Percentiles rank a stretch among this genome's conserved stretches.
These are phyloP conservation scores for Pelargonium citronellum DNA, from an alignment of 441 rosid species.

Conservation along the genomic window DNA sequence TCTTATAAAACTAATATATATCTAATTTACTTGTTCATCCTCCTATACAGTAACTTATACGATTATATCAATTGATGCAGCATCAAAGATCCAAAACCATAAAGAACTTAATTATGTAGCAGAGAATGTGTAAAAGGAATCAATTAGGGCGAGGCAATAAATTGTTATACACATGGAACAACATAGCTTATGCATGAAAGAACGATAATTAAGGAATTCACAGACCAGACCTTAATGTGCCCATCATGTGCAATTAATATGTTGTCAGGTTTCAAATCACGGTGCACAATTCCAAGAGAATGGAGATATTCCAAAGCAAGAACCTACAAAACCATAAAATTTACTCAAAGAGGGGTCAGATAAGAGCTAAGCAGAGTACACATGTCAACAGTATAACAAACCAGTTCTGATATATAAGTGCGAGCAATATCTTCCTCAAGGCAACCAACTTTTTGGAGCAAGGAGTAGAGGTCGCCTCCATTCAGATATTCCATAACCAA, in stretches of 20 bases:
- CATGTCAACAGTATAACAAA: conserved; percentile 31
- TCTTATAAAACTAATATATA: neutral
- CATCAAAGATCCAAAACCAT: neutral
- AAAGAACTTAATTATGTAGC: neutral
- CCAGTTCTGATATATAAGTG: conserved; percentile 80
- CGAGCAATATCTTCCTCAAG: conserved; percentile 79
- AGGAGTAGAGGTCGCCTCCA: conserved; percentile 78
- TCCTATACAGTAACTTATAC: neutral
- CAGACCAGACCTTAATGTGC: conserved; percentile 70
- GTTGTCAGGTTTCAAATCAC: conserved; percentile 86
- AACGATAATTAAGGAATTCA: conserved; percentile 17
- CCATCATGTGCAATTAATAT: conserved; percentile 79
- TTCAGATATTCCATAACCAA: conserved; percentile 90
- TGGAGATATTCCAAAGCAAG: conserved; percentile 87
- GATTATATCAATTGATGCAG: neutral
- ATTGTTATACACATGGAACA: conserved; percentile 1
- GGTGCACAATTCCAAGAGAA: conserved; percentile 71
- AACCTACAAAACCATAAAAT: conserved; percentile 46
- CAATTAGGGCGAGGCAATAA: neutral
- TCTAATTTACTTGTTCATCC: conserved; percentile 4
- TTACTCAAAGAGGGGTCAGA: conserved; percentile 11
- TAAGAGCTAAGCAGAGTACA: conserved; percentile 17
- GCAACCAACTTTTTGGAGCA: conserved; percentile 77
- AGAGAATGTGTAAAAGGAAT: neutral
- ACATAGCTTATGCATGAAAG: conserved; percentile 1